Evolutionary conservation across 306 rosid species (phyloP), one percentile per base, ranked within the genome.

Genomic region (Acmispon strigosus): DNA sequence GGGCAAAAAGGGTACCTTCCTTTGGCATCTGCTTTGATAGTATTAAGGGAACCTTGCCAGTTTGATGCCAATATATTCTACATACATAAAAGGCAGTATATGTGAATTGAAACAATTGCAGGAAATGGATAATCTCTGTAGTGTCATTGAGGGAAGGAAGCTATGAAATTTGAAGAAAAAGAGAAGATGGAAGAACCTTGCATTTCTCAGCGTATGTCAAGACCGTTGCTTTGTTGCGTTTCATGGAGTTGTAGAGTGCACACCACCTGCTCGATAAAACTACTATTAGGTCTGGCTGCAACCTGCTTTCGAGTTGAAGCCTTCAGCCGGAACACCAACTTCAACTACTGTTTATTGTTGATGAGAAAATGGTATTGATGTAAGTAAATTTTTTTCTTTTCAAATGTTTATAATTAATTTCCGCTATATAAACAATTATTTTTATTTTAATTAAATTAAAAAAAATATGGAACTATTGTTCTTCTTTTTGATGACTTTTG

Each of bases 1-100:
- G 16, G 16, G n/a, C 1, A 34, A 76, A 66, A 24, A 42, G 60
- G 65, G 49, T 76, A 94, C 99, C 99, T 87, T 85, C 96, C 99
- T 82, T 89, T 87, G 41, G 86, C 88, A 68, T 91, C 97, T 22
- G 87, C 95, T 81, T 86, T 94, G 74, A 93, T 74, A 48, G 98
- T 90, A 59, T 87, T 90, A 62, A 90, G 94, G 29, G 79, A 83
- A 36, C 94, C 96, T 71, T 82, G 89, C 97, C 99, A 94, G 34
- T 87, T 94, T 27, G 99, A 83, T 59, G 92, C 87, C 80, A 89
- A 78, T 59, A 94, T 86, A 60, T 76, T 83, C 99, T 91, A 83
- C 83, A 84, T 72, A 57, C 72, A 84, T 49, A 59, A 16, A 50
- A 41, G 5, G 62, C 29, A 75, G 4, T 53, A 63, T 62, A 43